A percentile compares a stretch with the other conserved stretches of the same genome.
Evolutionary conservation across 108 stramenopile species (phyloP).

Genomic region (Aurantiochytrium sp.): DNA sequence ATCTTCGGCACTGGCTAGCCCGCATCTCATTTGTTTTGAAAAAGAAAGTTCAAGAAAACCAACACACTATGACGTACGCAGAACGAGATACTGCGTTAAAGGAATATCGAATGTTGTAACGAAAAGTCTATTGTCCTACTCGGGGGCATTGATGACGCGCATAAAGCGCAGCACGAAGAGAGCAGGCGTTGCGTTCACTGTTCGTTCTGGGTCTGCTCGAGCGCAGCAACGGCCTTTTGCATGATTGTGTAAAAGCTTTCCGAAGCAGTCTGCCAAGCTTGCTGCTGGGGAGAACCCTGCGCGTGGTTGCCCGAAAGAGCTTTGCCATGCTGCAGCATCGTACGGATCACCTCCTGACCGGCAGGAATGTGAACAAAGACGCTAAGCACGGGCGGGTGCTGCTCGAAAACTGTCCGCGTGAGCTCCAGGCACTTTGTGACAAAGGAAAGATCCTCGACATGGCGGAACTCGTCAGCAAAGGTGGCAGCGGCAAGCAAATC

Average conservation of each 20-base stretch:
- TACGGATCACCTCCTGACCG: not conserved
- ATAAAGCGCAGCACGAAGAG: not conserved
- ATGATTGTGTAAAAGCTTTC: not conserved
- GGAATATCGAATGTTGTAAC: too few relatives aligned
- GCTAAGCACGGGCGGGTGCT: not conserved
- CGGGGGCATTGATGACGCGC: not conserved
- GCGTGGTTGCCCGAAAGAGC: not conserved
- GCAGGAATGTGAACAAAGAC: slow-evolving; percentile 14
- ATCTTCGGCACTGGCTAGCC: too few relatives aligned
- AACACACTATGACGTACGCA: too few relatives aligned
- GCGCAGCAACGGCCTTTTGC: not conserved
- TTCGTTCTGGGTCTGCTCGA: not conserved
- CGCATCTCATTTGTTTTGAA: too few relatives aligned
- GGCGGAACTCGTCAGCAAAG: slow-evolving; percentile 11
- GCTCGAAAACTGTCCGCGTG: not conserved
- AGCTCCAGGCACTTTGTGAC: not conserved
- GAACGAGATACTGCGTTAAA: too few relatives aligned
- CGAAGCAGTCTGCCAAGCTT: not conserved
- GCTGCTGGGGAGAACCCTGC: not conserved
- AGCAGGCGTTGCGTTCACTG: not conserved
- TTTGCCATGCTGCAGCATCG: not conserved
- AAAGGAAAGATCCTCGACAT: not conserved
- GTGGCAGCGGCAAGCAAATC: not conserved
- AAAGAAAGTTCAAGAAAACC: too few relatives aligned
- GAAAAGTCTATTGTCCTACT: too few relatives aligned